Evolutionary conservation across 331 rosid species (phyloP), one percentile per base, ranked within the genome.

Genomic region (Malus hybrid): DNA sequence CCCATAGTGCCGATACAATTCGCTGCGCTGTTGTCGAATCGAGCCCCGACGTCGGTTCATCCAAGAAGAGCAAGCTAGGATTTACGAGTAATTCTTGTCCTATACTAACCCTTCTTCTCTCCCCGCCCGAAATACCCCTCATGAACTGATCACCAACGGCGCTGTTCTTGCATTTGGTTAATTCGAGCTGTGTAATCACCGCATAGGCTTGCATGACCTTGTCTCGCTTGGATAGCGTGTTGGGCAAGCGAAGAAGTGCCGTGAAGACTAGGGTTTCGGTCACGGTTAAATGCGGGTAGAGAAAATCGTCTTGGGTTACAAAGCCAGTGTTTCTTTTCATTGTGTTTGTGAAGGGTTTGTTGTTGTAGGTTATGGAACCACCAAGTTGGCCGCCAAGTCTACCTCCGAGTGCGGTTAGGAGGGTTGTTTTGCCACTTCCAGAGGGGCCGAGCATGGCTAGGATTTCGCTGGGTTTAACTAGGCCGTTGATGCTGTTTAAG

Each of bases 371-470:
- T 75, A 93, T 82, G 67, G 31, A 70, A 52, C 97, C 97, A 2
- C 22, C 4, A 3, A 92, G 90, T 1, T 42, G 74, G 4, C 90
- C 91, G 13, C 85, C 80, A 7, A 87, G 84, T 15, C 96, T 80
- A 3, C 96, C 93, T 3, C 96, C 96, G 11, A 93, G 22, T 3
- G 96, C 91, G 5, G 92, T 88, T 4, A 93, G 76, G 1, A 93
- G 84, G 3, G 97, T 90, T 12, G 97, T 93, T 82, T 93, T 93
- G 64, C 97, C 97, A 24, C 94, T 88, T 16, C 97, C 97, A 0
- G 97, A 93, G 24, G 97, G 97, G 22, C 97, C 97, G 10, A 93
- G 46, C 94, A 90, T 90, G 42, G 96, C 97, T 16, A 93, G 70
- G 77, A 93, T 83, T 67, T 93, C 96, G 10, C 96, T 96, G 0